Base-by-base conservation (phyloP, 148 eudicot genomes). In the Diospyros kaki region DNA sequence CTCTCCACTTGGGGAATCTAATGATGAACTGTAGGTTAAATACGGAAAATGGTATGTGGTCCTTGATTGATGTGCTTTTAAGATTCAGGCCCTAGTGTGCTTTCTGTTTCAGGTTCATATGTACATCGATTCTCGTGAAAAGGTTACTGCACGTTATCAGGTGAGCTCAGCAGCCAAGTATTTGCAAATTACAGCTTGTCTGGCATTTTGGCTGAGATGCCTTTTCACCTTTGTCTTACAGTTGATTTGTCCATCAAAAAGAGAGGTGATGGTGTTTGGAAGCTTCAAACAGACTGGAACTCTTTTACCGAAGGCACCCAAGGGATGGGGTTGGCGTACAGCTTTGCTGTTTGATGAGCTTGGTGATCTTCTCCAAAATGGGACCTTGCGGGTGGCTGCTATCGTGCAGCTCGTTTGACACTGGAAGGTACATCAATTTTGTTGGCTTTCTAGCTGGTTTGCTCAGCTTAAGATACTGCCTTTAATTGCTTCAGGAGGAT, bases 321-420 rank as follows among this genome's bases (percentile, higher is more conserved):
- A 95, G 74, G 99, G 99, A 66, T 95, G 99, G 99, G 99, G 99
- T 44, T 95, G 99, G 99, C 97, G 99, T 9, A 89, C 93, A 9
- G 99, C 99, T 72, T 82, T 95, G 58, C 83, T 92, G 15, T 95
- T 92, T 62, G 93, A 95, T 43, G 99, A 92, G 75, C 91, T 95
- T n/a, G 90, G 91, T 2, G 96, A 90, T 81, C 94, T 92, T 60
- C 91, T 95, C 75, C 99, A 92, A 74, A 91, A 87, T 13, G 96
- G 96, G 28, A 87, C 96, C 80, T 83, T 95, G 70, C 85, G 99
- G 74, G 79, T 95, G 52, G 90, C 94, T 73, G 99, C 97, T 43
- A 91, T 95, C 55, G 94, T 95, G 70, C 99, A 95, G 85, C 99
- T 95, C 69, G 90, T 95, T 65, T 95, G 86, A 88, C 15, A 61